A percentile compares a stretch with the other conserved stretches of the same genome.
Evolutionary conservation across 352 stramenopile species (phyloP).

Genomic region (Phytophthora boehmeriae): DNA sequence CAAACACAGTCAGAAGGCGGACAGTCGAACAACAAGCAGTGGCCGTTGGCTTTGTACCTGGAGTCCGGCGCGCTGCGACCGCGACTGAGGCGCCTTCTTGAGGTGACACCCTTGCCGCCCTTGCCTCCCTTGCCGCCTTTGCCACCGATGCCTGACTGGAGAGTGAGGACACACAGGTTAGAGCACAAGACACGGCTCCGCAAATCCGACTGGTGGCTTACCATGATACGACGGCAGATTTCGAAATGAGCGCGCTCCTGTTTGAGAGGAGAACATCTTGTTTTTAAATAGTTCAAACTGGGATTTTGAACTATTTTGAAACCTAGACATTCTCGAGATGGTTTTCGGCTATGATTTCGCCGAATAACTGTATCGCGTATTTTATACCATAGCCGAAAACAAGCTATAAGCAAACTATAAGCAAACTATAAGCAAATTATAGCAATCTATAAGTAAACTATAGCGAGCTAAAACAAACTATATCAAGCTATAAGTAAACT

Average conservation of each 20-base stretch:
- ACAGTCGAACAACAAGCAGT: slow-evolving; percentile 3
- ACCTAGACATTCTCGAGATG: no score
- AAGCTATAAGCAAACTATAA: no score
- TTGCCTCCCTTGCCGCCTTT: slow-evolving; percentile 98
- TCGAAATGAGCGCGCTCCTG: neutral
- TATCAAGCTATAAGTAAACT: no score
- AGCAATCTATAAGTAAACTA: no score
- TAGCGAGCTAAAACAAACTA: no score
- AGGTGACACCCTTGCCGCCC: slow-evolving; percentile 98
- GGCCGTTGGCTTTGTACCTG: slow-evolving; percentile 66
- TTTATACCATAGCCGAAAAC: no score
- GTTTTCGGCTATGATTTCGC: no score
- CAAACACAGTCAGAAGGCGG: slow-evolving; percentile 9
- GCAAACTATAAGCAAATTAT: no score
- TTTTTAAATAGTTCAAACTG: no score
- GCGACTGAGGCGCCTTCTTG: slow-evolving; percentile 99
- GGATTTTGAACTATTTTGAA: no score
- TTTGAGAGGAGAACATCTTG: no score
- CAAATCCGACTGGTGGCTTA: neutral
- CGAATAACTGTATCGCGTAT: no score
- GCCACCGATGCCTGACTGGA: slow-evolving; percentile 85
- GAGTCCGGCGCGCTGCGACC: slow-evolving; percentile 97
- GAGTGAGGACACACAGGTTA: slow-evolving; percentile 10
- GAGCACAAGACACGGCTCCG: slow-evolving; percentile 1
- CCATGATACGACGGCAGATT: slow-evolving; percentile 1